Evolutionary conservation across 106 monocot species (phyloP).

Genomic region (Allium sativum): DNA sequence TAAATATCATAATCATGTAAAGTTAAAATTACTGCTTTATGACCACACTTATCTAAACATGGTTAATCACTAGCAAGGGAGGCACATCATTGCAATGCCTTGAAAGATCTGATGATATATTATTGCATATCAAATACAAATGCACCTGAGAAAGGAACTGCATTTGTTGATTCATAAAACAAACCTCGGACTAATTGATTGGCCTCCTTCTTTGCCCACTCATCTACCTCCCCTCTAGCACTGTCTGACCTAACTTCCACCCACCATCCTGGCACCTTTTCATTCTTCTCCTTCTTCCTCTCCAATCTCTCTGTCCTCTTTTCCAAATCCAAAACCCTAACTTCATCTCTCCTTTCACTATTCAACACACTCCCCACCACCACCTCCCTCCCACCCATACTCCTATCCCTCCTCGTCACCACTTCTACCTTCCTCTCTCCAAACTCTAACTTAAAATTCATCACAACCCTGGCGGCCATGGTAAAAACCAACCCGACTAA

Average conservation of each 20-base stretch:
- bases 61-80: too few relatives aligned
- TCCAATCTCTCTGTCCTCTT: slow-evolving; percentile 1
- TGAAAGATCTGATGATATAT: too few relatives aligned
- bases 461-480: slow-evolving; percentile 21
- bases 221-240: slow-evolving; percentile 11
- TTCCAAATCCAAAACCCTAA: slow-evolving; percentile 1
- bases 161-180: neutral
- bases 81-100: too few relatives aligned
- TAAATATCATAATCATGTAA: neutral
- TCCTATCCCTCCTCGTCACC: slow-evolving; percentile 64
- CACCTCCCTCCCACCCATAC: slow-evolving; percentile 82
- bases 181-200: slow-evolving; percentile 74
- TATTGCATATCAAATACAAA: too few relatives aligned
- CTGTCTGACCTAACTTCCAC: slow-evolving; percentile 9
- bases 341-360: neutral
- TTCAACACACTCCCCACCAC: slow-evolving; percentile 42
- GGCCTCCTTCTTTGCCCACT: slow-evolving; percentile 41
- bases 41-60: neutral
- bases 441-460: slow-evolving; percentile 11
- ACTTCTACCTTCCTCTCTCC: slow-evolving; percentile 1
- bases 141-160: too few relatives aligned
- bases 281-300: slow-evolving; percentile 14
- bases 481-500: slow-evolving; percentile 25
- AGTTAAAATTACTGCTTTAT: neutral
- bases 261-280: slow-evolving; percentile 78